These are phyloP conservation scores for Exophiala dermatitidis DNA, from an alignment of 2,329 filamentous ascomycete genomes.

Conservation along the genomic window DNA sequence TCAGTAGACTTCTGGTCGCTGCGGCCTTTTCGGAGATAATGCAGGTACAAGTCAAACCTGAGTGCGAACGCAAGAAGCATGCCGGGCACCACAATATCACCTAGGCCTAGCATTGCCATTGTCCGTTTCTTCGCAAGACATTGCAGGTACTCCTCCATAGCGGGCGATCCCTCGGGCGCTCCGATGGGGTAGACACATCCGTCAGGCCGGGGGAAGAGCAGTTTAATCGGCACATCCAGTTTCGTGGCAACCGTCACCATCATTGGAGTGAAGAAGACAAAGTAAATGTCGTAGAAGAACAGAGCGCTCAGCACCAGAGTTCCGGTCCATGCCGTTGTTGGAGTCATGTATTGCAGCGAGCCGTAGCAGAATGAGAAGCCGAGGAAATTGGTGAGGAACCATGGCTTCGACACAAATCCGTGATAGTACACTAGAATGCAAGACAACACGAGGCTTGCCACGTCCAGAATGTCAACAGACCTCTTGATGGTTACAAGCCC, in stretches of 20 bases:
- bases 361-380: conserved; percentile 82
- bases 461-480: conserved; percentile 38
- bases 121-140: conserved; percentile 30
- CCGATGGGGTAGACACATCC: conserved; percentile 32
- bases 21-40: conserved; percentile 61
- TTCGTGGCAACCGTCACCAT: conserved; percentile 66
- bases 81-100: conserved; percentile 89
- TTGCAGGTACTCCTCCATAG: conserved; percentile 25
- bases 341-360: conserved; percentile 74
- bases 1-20: conserved; percentile 20
- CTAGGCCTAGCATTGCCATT: conserved; percentile 75
- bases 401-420: conserved; percentile 52
- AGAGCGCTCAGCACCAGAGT: conserved; percentile 68
- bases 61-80: conserved; percentile 83
- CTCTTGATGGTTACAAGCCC: conserved; percentile 41
- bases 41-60: conserved; percentile 81
- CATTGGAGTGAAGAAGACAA: conserved; percentile 49
- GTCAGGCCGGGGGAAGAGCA: conserved; percentile 66
- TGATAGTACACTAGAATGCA: conserved; percentile 57
- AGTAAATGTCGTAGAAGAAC: conserved; percentile 90
- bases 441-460: conserved; percentile 52
- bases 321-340: conserved; percentile 78
- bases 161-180: conserved; percentile 32
- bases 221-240: conserved; percentile 86
- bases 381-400: conserved; percentile 75